phyloP scores from a whole-genome alignment of 352 stramenopile species.

The Phytophthora cactorum region DNA sequence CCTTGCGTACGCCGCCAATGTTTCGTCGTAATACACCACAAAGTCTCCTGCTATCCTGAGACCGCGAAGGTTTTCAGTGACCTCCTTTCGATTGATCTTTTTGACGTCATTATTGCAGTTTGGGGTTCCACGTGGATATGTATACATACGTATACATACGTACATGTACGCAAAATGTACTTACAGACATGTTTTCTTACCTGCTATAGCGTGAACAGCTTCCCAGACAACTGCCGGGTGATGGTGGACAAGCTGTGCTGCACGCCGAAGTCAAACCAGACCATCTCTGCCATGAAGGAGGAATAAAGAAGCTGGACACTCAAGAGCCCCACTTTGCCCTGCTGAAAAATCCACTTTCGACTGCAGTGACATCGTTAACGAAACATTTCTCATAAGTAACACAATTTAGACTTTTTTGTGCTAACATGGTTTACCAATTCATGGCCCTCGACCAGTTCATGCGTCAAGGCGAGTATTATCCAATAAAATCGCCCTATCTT shows the following conservation, averaged over 20 bases:
- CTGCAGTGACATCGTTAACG: too few species aligned
- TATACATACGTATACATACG: constrained; percentile 1
- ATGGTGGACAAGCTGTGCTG: neutral
- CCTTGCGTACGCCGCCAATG: constrained; percentile 4
- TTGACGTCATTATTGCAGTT: constrained; percentile 11
- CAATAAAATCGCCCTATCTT: neutral
- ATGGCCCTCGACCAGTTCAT: too few species aligned
- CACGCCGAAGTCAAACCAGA: neutral
- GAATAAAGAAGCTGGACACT: too few species aligned
- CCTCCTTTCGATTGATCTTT: constrained; percentile 12
- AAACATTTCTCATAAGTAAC: too few species aligned
- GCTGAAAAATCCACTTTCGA: too few species aligned
- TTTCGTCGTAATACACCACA: constrained; percentile 9
- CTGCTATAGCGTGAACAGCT: neutral
- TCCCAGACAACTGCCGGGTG: neutral
- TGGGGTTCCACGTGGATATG: neutral
- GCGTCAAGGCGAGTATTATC: too few species aligned
- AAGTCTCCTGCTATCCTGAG: neutral
- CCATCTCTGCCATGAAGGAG: too few species aligned
- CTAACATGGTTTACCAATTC: too few species aligned
- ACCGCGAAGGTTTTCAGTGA: constrained; percentile 2
- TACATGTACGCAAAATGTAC: neutral
- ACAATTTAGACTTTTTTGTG: too few species aligned
- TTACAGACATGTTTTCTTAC: neutral
- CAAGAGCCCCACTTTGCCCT: too few species aligned